Evolutionary conservation across 2,329 filamentous ascomycete genomes (phyloP).

Genomic region (Fusarium sp.): DNA sequence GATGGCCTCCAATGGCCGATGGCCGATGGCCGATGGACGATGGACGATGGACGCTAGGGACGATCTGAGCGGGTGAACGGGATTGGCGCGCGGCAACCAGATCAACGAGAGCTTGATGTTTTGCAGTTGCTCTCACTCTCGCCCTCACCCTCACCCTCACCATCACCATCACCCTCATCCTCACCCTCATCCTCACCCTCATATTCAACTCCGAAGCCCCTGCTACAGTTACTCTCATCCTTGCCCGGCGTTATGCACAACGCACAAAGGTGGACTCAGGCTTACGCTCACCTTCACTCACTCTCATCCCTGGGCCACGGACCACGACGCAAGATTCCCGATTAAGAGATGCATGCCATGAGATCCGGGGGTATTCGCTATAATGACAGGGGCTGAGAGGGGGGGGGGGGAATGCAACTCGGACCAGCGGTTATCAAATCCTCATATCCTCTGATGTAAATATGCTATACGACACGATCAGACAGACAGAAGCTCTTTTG

Average conservation of each 20-base stretch:
- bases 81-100: conserved; percentile 28
- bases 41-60: conserved; percentile 25
- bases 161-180: too few species aligned
- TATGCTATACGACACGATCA: background rate
- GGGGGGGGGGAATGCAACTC: conserved; percentile 6
- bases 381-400: background rate
- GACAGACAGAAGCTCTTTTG: background rate
- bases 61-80: conserved; percentile 35
- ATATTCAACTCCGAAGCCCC: conserved; percentile 13
- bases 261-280: background rate
- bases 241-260: background rate
- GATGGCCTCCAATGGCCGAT: conserved; percentile 9
- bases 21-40: too few species aligned
- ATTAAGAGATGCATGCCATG: conserved; percentile 35
- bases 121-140: background rate
- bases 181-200: background rate
- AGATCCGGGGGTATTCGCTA: conserved; percentile 10
- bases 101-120: conserved; percentile 1
- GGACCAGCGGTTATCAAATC: conserved; percentile 7
- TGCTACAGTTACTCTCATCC: background rate
- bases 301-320: conserved; percentile 8
- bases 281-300: background rate
- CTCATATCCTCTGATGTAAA: conserved; percentile 1
- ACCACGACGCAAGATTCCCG: conserved; percentile 10
- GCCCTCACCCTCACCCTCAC: background rate